Evolutionary conservation across 2,329 filamentous ascomycete species (phyloP), one percentile per base, ranked within the genome.

Genomic region (Claviceps purpurea): DNA sequence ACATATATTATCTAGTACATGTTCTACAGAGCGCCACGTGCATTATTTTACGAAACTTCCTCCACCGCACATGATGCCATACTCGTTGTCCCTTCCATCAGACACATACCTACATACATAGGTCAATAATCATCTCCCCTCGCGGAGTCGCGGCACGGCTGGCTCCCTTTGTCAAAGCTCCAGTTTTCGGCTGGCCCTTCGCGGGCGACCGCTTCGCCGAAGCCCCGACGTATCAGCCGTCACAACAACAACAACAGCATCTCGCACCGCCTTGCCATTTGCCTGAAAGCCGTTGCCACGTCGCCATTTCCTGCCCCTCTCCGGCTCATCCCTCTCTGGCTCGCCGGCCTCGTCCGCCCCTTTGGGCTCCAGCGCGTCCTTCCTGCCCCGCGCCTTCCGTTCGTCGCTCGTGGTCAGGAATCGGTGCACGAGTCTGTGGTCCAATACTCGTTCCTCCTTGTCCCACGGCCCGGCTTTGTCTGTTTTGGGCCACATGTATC

Each of bases 401-500:
- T 91, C 87, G 52, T 89, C 83, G 2, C 83, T 77, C 0, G 81
- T 74, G 24, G 82, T 77, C 5, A 96, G 70, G 61, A 95, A 96
- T 0, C 91, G 84, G 66, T 96, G 87, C 3, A 97, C 78, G 0
- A 77, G 83, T n/a, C 91, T 77, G 63, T 96, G 90, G 63, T 97
- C 91, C 54, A 93, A 74, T 1, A 95, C 73, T 10, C 81, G 70
- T 63, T 83, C 77, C 58, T 85, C 81, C 53, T 79, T 82, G 63
- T 97, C 93, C 20, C 78, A 67, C 16, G 81, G 80, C 0, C 87
- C 87, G 26, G 85, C 81, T 56, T 77, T 85, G 54, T 95, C 86
- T 0, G 93, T 97, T 72, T 98, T 96, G 5, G 93, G 93, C 93
- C 93, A 98, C 53, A 85, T 76, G 63, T 87, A 96, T 0, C 94